Conservation (phyloP, 306 rosid species). For the Medicago truncatula region MtrunA17r5.0-ANR NC_053044.1:32882001-32882500, state of each 20-base stretch:
- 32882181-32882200: too few species aligned
- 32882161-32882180: neutral
- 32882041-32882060: too few species aligned
- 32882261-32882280: too few species aligned
- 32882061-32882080: neutral
- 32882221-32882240: too few species aligned
- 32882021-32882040: too few species aligned
- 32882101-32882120: constrained; percentile 21
- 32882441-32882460: constrained; percentile 8
- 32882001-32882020: too few species aligned
- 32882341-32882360: neutral
- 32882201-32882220: too few species aligned
- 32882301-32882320: too few species aligned
- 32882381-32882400: neutral
- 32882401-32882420: neutral
- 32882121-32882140: constrained; percentile 6
- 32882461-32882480: constrained; percentile 3
- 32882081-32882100: neutral
- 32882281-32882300: too few species aligned
- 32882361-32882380: neutral
- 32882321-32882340: too few species aligned
- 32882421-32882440: neutral
- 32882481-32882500: neutral
- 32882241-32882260: too few species aligned
- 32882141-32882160: constrained; percentile 24